Conservation (phyloP, 1,284 basidiomycete genomes). For the Ceratobasidium sp. region DNA sequence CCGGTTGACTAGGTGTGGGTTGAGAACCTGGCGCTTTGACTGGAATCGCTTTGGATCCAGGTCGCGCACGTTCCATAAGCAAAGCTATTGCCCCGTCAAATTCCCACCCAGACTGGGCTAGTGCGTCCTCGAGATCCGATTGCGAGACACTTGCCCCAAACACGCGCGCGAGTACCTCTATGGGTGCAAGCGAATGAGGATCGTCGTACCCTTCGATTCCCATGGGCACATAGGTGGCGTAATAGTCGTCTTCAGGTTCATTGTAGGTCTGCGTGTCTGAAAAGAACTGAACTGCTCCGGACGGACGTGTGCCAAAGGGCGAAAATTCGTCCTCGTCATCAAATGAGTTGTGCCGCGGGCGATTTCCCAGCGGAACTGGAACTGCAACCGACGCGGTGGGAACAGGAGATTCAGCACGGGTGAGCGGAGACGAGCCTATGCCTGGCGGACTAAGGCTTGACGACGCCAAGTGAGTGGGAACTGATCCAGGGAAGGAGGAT, state of each 20-base stretch:
- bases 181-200: slow-evolving; percentile 67
- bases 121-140: slow-evolving; percentile 90
- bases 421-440: slow-evolving; percentile 41
- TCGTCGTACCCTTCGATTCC: slow-evolving; percentile 54
- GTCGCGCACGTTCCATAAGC: slow-evolving; percentile 76
- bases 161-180: slow-evolving; percentile 93
- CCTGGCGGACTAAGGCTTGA: slow-evolving; percentile 36
- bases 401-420: slow-evolving; percentile 23
- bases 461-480: slow-evolving; percentile 47
- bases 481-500: slow-evolving; percentile 36
- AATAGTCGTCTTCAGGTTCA: slow-evolving; percentile 29
- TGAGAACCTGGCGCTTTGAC: slow-evolving; percentile 8
- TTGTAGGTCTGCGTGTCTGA: slow-evolving; percentile 12
- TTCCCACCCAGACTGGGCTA: slow-evolving; percentile 87
- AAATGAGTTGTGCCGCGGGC: slow-evolving; percentile 32
- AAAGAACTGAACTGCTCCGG: slow-evolving; percentile 14
- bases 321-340: slow-evolving; percentile 62
- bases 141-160: slow-evolving; percentile 88
- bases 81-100: slow-evolving; percentile 94
- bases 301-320: slow-evolving; percentile 52
- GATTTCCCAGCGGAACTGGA: slow-evolving; percentile 44
- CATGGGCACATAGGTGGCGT: slow-evolving; percentile 19
- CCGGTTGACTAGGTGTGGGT: background rate
- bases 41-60: slow-evolving; percentile 42
- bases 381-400: slow-evolving; percentile 40